Percentiles rank a stretch among this genome's conserved stretches.
phyloP scores from a whole-genome alignment of 495 filamentous ascomycete genomes.

The Tuber indicum region DNA sequence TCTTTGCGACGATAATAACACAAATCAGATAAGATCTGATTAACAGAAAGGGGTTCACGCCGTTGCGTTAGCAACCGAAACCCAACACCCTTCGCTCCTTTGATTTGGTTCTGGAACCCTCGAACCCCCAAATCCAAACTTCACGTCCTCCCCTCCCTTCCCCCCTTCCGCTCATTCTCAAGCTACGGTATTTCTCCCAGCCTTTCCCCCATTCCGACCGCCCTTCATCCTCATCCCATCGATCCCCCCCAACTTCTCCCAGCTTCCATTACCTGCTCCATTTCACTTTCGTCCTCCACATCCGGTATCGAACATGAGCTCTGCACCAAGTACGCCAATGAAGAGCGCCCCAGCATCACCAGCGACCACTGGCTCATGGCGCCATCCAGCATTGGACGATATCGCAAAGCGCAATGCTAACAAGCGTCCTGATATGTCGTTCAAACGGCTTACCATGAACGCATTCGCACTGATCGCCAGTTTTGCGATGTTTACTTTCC shows the following conservation, averaged over 20 bases:
- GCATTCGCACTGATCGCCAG: conserved; percentile 50
- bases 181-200: background rate
- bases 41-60: background rate
- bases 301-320: conserved; percentile 2
- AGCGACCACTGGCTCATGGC: conserved; percentile 70
- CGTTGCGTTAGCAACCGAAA: background rate
- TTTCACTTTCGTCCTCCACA: background rate
- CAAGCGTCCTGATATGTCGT: conserved; percentile 58
- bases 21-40: background rate
- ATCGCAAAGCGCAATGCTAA: conserved; percentile 68
- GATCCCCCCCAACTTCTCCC: background rate
- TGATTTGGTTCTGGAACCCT: background rate
- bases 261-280: background rate
- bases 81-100: background rate
- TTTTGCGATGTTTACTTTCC: conserved; percentile 32
- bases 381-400: conserved; percentile 73
- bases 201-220: background rate
- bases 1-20: background rate
- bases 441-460: conserved; percentile 62
- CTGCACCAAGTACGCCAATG: conserved; percentile 32
- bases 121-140: background rate
- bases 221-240: background rate
- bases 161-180: background rate
- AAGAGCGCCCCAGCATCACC: conserved; percentile 40
- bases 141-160: background rate